phyloP scores from a whole-genome alignment of 306 rosid genomes.

The Corylus avellana region DNA sequence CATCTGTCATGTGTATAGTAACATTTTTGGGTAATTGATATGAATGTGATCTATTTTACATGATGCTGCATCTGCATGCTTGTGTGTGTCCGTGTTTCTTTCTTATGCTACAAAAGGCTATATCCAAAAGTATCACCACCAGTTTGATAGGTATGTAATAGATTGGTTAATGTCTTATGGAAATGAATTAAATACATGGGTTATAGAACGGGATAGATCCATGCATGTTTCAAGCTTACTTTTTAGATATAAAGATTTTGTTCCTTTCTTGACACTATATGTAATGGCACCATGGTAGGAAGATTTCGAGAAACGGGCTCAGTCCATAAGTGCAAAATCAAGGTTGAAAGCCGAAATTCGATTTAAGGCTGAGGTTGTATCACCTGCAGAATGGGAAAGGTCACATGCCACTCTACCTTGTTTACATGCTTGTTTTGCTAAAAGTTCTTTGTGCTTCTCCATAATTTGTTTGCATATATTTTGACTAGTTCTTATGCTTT shows the following conservation, averaged over 20 bases:
- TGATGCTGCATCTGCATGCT: neutral
- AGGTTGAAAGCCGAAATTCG: slow-evolving; percentile 93
- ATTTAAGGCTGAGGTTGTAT: slow-evolving; percentile 83
- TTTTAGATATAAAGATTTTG: slow-evolving; percentile 12
- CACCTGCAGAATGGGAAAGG: slow-evolving; percentile 97
- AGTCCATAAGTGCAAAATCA: slow-evolving; percentile 75
- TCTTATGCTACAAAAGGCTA: neutral
- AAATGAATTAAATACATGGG: neutral
- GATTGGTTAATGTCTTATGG: neutral
- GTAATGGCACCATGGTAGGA: slow-evolving; percentile 56
- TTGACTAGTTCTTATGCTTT: neutral
- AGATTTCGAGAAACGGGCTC: slow-evolving; percentile 90
- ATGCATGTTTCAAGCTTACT: slow-evolving; percentile 18
- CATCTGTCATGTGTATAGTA: neutral
- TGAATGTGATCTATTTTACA: neutral
- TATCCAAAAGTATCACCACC: neutral
- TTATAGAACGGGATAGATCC: slow-evolving; percentile 1
- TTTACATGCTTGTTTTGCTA: slow-evolving; percentile 4
- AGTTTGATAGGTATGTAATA: neutral
- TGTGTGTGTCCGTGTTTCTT: neutral
- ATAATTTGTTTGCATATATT: neutral
- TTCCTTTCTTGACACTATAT: slow-evolving; percentile 28
- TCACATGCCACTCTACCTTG: slow-evolving; percentile 34
- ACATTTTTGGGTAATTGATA: neutral
- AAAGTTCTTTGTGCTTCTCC: neutral